A percentile compares a stretch with the other conserved stretches of the same genome.
phyloP scores from a whole-genome alignment of 192 early-diverging fungal species.

The Pilaira anomala region DNA sequence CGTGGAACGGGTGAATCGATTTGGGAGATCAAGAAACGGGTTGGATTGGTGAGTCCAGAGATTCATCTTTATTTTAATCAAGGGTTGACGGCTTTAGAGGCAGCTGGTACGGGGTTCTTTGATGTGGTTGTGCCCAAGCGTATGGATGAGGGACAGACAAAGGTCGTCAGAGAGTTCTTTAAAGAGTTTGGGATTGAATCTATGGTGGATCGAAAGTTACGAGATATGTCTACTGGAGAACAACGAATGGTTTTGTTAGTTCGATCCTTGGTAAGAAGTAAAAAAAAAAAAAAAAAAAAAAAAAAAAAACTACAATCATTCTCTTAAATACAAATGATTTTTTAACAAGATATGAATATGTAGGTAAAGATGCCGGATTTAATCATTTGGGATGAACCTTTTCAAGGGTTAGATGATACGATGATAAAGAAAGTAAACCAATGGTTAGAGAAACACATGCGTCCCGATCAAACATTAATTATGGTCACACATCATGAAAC shows the following conservation, averaged over 20 bases:
- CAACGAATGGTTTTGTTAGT: constrained; percentile 50
- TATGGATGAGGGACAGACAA: constrained; percentile 14
- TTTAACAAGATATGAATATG: neutral
- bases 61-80: constrained; percentile 54
- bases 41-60: constrained; percentile 51
- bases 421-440: constrained; percentile 36
- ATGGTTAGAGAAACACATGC: constrained; percentile 46
- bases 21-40: constrained; percentile 54
- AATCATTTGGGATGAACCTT: constrained; percentile 58
- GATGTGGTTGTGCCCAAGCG: constrained; percentile 34
- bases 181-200: constrained; percentile 28
- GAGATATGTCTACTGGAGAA: constrained; percentile 47
- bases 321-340: neutral
- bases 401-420: constrained; percentile 52
- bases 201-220: constrained; percentile 14
- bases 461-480: constrained; percentile 45
- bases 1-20: constrained; percentile 55
- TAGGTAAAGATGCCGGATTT: constrained; percentile 42
- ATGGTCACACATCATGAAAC: constrained; percentile 58
- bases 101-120: constrained; percentile 42
- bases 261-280: constrained; percentile 34
- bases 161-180: constrained; percentile 15
- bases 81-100: constrained; percentile 32
- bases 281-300: neutral
- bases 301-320: neutral